Percentiles rank a stretch among this genome's conserved stretches.
Evolutionary conservation across 1,139 yeast species (phyloP).

Genomic region (Petasospora fabianii): DNA sequence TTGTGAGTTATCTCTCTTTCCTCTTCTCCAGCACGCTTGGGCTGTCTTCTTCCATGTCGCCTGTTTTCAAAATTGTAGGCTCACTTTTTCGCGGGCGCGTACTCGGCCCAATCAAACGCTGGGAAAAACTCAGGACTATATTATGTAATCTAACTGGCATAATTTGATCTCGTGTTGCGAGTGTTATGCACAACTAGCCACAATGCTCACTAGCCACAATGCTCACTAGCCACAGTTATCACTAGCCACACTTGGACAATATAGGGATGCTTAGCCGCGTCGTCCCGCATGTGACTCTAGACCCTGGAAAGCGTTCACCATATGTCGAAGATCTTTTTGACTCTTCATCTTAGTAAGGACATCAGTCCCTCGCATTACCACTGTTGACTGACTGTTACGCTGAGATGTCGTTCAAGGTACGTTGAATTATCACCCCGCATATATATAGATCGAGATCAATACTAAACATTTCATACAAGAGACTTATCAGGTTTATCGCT

Average conservation of each 20-base stretch:
- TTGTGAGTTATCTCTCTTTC: too few relatives aligned
- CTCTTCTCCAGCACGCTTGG: too few relatives aligned
- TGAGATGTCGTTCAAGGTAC: constrained; percentile 7
- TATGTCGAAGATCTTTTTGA: too few relatives aligned
- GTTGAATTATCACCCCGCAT: too few relatives aligned
- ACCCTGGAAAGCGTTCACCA: not conserved
- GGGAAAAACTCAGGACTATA: constrained; percentile 3
- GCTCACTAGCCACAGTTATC: not conserved
- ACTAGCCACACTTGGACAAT: not conserved
- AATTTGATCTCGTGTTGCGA: too few relatives aligned
- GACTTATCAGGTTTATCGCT: constrained; percentile 38
- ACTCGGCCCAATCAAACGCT: constrained; percentile 9
- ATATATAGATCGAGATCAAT: too few relatives aligned
- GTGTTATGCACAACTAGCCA: too few relatives aligned
- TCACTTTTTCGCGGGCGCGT: constrained; percentile 12
- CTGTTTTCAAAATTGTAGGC: constrained; percentile 10
- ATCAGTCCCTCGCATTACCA: too few relatives aligned
- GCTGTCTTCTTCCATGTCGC: not conserved
- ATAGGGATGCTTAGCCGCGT: not conserved
- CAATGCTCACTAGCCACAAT: constrained; percentile 1
- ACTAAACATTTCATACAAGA: constrained; percentile 9
- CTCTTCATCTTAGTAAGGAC: too few relatives aligned
- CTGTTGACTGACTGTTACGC: too few relatives aligned
- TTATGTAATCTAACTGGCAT: too few relatives aligned
- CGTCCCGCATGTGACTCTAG: not conserved